Evolutionary conservation across 2,329 filamentous ascomycete species (phyloP), one percentile per base, ranked within the genome.

Genomic region (Pezicula carpinea): DNA sequence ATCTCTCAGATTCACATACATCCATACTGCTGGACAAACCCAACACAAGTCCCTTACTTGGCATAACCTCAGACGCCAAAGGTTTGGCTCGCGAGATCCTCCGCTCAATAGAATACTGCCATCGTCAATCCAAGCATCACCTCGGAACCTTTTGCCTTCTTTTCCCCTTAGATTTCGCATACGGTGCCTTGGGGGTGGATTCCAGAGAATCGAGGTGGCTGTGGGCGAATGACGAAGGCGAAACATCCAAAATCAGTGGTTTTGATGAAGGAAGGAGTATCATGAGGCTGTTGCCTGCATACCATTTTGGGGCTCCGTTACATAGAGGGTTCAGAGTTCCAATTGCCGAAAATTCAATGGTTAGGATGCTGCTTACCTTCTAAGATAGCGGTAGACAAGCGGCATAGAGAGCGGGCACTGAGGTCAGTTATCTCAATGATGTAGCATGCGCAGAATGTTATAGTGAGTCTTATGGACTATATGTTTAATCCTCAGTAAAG

Each of bases 71-170:
- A 17, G 23, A 48, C 21, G 43, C 22, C 15, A 15, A 39, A 23
- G 32, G 43, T 31, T 44, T 53, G 3, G 51, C 46, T 18, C 33
- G 47, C 13, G 51, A 53, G 15, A 49, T 51, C 17, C 26, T 53
- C 17, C 51, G 46, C 11, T 53, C 51, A 14, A 35, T 51, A 5
- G 40, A 51, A 35, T 51, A 49, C 36, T 47, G 43, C 17, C 32
- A 49, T 31, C 15, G 17, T 7, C 29, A 43, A 17, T 49, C 42
- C 6, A 15, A 26, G 11, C 43, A 47, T 8, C 50, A 49, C 17
- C 40, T 53, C 19, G 43, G 44, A 4, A 49, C 31, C 18, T 51
- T 48, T 19, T 43, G 42, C 19, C 21, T 38, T 13, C 26, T 51
- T 3, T 44, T 49, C 21, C 33, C 44, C 14, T 35, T 44, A 13